A percentile compares a stretch with the other conserved stretches of the same genome.
These are phyloP conservation scores for Leccinellum luteum DNA, from an alignment of 768 basidiomycete species.

Conservation along the genomic window DNA sequence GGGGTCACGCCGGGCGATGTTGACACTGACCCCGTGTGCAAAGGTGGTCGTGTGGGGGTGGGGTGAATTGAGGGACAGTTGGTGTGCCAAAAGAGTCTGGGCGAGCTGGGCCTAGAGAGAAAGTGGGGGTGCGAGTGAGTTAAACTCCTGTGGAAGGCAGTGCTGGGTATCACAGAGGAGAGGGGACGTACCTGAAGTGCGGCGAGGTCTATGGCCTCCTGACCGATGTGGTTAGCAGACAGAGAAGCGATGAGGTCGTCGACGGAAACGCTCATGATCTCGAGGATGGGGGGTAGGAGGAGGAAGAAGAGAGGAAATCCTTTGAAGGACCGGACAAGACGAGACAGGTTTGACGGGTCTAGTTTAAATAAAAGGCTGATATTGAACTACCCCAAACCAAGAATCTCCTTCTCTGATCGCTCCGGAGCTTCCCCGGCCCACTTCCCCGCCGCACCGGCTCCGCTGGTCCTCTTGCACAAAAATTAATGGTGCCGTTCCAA, in stretches of 20 bases:
- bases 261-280: slow-evolving; percentile 44
- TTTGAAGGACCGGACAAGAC: background rate
- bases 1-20: slow-evolving; percentile 30
- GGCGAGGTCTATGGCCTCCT: slow-evolving; percentile 51
- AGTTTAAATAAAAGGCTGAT: background rate
- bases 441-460: slow-evolving; percentile 1
- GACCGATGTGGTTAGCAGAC: slow-evolving; percentile 47
- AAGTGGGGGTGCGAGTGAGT: slow-evolving; percentile 8
- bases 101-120: slow-evolving; percentile 41
- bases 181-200: slow-evolving; percentile 40
- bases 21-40: slow-evolving; percentile 21
- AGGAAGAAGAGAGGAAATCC: background rate
- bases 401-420: slow-evolving; percentile 1
- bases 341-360: slow-evolving; percentile 5
- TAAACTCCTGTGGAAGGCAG: slow-evolving; percentile 10
- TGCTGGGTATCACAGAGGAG: slow-evolving; percentile 13
- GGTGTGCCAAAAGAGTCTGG: slow-evolving; percentile 41
- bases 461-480: background rate
- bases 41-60: slow-evolving; percentile 17
- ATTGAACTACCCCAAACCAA: slow-evolving; percentile 21
- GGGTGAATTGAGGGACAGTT: slow-evolving; percentile 20
- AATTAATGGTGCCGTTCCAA: background rate
- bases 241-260: slow-evolving; percentile 52
- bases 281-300: background rate
- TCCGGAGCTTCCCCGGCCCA: slow-evolving; percentile 9